phyloP scores from a whole-genome alignment of 192 early-diverging fungal genomes.

The Thoreauomyces humboldtii region DNA sequence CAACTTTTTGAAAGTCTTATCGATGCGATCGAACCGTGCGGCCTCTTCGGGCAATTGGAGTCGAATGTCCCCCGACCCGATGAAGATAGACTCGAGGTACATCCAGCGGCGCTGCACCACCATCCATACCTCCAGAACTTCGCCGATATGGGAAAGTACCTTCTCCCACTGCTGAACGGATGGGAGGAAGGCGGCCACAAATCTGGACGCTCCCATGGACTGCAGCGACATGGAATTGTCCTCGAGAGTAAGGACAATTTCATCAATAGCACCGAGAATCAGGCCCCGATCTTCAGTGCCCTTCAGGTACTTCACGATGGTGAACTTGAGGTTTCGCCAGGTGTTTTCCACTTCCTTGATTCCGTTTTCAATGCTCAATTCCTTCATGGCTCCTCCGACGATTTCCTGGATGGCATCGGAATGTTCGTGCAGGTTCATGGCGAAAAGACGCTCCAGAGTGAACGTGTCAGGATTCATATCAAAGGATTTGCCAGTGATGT shows the following conservation, averaged over 20 bases:
- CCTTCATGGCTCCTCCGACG: constrained; percentile 56
- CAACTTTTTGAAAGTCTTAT: constrained; percentile 59
- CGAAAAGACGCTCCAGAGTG: constrained; percentile 54
- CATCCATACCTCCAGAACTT: constrained; percentile 62
- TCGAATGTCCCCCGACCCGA: constrained; percentile 57
- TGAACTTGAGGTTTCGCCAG: constrained; percentile 54
- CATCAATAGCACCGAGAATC: constrained; percentile 57
- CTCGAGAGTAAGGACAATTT: constrained; percentile 53
- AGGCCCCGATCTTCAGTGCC: constrained; percentile 61
- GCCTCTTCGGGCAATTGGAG: constrained; percentile 62
- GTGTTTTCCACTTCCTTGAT: constrained; percentile 56
- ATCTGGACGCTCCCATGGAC: constrained; percentile 55
- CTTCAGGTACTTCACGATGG: constrained; percentile 57
- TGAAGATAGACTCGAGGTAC: constrained; percentile 63
- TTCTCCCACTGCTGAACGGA: constrained; percentile 63
- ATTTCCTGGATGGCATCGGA: constrained; percentile 56
- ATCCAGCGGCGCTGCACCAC: constrained; percentile 61
- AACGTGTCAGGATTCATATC: constrained; percentile 64
- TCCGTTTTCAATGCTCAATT: constrained; percentile 58
- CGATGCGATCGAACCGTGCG: constrained; percentile 54
- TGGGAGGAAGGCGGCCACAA: constrained; percentile 54
- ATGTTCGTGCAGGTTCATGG: constrained; percentile 57
- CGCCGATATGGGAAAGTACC: constrained; percentile 54
- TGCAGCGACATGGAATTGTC: constrained; percentile 59
- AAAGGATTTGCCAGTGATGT: constrained; percentile 58